Conservation (phyloP, 805 yeast genomes). For the Lachancea sp. region DNA sequence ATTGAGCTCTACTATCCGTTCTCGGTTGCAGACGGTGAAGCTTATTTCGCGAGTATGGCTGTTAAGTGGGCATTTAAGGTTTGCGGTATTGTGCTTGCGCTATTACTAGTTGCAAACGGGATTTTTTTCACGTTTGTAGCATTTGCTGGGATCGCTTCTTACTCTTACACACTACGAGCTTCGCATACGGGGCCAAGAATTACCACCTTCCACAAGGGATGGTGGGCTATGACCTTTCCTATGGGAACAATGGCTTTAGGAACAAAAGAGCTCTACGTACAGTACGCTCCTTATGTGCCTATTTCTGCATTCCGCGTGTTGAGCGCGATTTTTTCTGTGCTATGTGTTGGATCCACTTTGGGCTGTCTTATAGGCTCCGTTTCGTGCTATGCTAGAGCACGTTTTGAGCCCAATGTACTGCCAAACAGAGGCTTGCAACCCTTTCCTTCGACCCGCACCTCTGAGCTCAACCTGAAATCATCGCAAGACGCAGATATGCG, state of each 20-base stretch:
- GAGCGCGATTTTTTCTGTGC: constrained; percentile 52
- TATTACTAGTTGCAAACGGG: constrained; percentile 49
- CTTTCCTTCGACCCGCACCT: not conserved
- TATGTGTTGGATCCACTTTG: constrained; percentile 42
- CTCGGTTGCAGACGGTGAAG: constrained; percentile 9
- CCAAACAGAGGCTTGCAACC: not conserved
- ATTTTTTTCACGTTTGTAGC: constrained; percentile 49
- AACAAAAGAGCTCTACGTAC: constrained; percentile 42
- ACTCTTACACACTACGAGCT: constrained; percentile 8
- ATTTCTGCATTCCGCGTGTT: constrained; percentile 55
- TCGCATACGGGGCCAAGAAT: constrained; percentile 16
- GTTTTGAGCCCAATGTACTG: not conserved
- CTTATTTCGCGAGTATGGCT: constrained; percentile 15
- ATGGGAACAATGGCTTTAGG: constrained; percentile 74
- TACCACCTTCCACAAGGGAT: constrained; percentile 42
- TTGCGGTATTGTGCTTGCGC: constrained; percentile 36
- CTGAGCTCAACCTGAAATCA: not conserved
- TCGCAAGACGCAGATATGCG: not conserved
- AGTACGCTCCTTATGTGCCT: constrained; percentile 34
- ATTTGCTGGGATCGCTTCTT: constrained; percentile 24
- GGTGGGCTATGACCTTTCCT: constrained; percentile 91
- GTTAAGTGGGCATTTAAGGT: constrained; percentile 31
- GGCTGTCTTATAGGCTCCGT: constrained; percentile 32
- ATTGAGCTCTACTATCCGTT: constrained; percentile 16
- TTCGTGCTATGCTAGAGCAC: not conserved